Percentiles rank a stretch among this genome's conserved stretches.
Conservation (phyloP, 768 basidiomycete genomes). For the Mycena vitilis region DNA sequence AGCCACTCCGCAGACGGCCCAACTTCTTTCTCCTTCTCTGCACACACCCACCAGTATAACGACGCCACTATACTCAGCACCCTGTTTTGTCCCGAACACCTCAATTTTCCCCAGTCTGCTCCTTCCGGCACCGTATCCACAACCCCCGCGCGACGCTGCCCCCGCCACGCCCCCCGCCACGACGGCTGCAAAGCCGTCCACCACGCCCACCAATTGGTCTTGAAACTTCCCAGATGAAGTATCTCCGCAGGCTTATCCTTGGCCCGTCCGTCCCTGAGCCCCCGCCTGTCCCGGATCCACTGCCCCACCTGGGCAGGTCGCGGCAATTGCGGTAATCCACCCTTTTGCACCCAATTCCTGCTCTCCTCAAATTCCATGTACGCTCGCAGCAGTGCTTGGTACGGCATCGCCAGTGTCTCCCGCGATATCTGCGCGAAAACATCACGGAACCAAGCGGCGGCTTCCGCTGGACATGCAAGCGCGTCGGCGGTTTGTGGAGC, state of each 20-base stretch:
- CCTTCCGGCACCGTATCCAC: neutral
- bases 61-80: constrained; percentile 1
- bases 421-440: neutral
- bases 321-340: neutral
- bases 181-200: neutral
- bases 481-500: no score
- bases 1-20: no score
- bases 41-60: constrained; percentile 10
- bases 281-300: neutral
- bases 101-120: neutral
- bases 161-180: neutral
- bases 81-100: neutral
- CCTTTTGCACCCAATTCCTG: neutral
- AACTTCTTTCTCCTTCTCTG: neutral
- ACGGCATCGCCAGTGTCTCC: neutral
- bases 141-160: no score
- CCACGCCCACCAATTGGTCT: neutral
- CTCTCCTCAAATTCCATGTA: neutral
- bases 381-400: neutral
- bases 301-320: neutral
- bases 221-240: neutral
- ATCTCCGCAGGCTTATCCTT: neutral
- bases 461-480: neutral
- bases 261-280: neutral
- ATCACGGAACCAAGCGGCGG: neutral